These are phyloP conservation scores for Paecilomyces dactylethromorphus DNA, from an alignment of 2,329 filamentous ascomycete genomes.

Conservation along the genomic window DNA sequence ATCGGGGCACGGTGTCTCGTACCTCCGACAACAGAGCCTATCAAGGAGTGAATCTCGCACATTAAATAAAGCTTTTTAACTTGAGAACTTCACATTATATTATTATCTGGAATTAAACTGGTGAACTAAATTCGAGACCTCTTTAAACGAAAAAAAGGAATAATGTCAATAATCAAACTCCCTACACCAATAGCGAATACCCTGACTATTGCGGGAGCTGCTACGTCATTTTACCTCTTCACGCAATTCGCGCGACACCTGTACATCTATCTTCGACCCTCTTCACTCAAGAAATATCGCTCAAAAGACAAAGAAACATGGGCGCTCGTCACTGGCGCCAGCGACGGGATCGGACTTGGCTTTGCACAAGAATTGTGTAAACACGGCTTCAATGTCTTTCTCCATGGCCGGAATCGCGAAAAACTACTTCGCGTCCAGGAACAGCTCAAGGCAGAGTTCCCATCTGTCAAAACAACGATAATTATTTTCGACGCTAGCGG, in stretches of 20 bases:
- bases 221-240: not conserved
- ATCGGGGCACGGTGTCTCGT: not conserved
- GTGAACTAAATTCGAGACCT: not conserved
- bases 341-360: slow-evolving; percentile 49
- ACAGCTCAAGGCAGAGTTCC: slow-evolving; percentile 35
- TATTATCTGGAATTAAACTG: not conserved
- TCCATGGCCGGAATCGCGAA: slow-evolving; percentile 49
- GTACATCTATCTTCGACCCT: slow-evolving; percentile 12
- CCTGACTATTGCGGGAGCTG: not conserved
- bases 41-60: not conserved
- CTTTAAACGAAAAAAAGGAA: not conserved
- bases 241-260: slow-evolving; percentile 1
- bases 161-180: not conserved
- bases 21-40: not conserved
- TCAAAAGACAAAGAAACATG: slow-evolving; percentile 24
- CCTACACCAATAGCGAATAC: not conserved
- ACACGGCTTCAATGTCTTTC: slow-evolving; percentile 49
- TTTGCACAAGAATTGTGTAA: slow-evolving; percentile 47
- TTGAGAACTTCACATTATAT: not conserved
- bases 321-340: slow-evolving; percentile 49
- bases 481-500: slow-evolving; percentile 41
- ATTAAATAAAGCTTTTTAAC: not conserved
- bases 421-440: slow-evolving; percentile 42
- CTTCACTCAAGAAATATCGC: slow-evolving; percentile 10
- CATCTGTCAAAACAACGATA: slow-evolving; percentile 31